Base-by-base conservation (phyloP, 225 moss, liverwort and hornwort genomes). In the Bryum argenteum region DNA sequence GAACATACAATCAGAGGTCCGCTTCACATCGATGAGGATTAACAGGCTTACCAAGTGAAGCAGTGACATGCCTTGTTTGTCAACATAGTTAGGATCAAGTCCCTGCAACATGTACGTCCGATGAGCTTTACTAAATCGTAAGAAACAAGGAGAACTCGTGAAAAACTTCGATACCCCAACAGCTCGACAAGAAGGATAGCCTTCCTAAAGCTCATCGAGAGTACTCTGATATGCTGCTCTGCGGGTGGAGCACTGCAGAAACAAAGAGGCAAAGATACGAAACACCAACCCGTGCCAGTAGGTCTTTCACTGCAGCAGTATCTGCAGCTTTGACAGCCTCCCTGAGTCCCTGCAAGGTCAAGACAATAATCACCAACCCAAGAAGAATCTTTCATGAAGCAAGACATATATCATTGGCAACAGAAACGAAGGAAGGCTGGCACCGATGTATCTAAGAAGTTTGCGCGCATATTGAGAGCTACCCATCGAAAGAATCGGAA, bases 261-360 rank as follows among this genome's bases (percentile, higher is more conserved):
- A 58, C 16, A 39, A 53, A 21, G 68, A 69, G 54, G 64, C 54
- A 26, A 39, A 64, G 75, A 43, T 18, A 59, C 52, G 62, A 71
- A 75, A 71, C 52, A 63, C 81, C 28, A 77, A 90, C 96, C 89
- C 80, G 81, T 62, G 89, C 82, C 44, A 97, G 78, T 61, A 97
- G 58, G 63, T 91, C 88, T 87, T 81, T 89, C 63, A 94, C 93
- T 24, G 93, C 90, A 71, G 91, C 83, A 70, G 88, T 74, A 77
- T 97, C 96, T 60, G 90, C 86, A 77, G 86, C 91, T 79, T 91
- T 97, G 20, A 97, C 96, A 51, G 96, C 96, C 78, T 97, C 96
- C 68, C 96, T 85, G 51, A 97, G 62, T 28, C 96, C 96, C 96
- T 97, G 84, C 70, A 81, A 62, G 45, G 61, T 72, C 38, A 69